phyloP scores from a whole-genome alignment of 371 early-diverging fungal species.

The Apophysomyces ossiformis region DNA sequence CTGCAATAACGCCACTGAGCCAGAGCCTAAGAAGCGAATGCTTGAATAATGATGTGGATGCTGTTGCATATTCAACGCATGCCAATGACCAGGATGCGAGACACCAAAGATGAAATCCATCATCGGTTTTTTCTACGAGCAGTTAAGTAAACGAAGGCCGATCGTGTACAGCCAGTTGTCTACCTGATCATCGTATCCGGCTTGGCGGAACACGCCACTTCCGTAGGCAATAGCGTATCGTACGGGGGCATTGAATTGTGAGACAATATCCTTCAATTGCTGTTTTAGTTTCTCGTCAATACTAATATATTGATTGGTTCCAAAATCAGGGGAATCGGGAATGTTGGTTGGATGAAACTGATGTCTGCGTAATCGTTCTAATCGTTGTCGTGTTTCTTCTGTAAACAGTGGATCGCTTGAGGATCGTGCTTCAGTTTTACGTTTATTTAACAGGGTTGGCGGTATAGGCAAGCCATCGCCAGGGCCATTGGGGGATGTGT shows the following conservation, averaged over 20 bases:
- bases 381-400: constrained; percentile 42
- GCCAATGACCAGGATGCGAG: constrained; percentile 96
- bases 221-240: constrained; percentile 95
- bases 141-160: neutral
- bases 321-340: constrained; percentile 68
- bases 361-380: constrained; percentile 45
- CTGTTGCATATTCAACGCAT: constrained; percentile 90
- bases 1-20: constrained; percentile 76
- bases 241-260: constrained; percentile 70
- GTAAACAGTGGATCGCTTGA: constrained; percentile 21
- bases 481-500: neutral
- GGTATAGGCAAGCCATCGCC: neutral
- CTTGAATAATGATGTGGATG: constrained; percentile 90
- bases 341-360: constrained; percentile 55
- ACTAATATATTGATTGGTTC: constrained; percentile 68
- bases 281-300: constrained; percentile 65
- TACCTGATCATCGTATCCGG: constrained; percentile 78
- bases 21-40: constrained; percentile 70
- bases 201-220: constrained; percentile 92
- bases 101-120: constrained; percentile 96
- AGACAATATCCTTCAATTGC: constrained; percentile 62
- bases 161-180: neutral
- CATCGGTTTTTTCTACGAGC: constrained; percentile 70
- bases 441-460: neutral
- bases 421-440: constrained; percentile 5